Evolutionary conservation across 306 rosid genomes (phyloP).

Genomic region (Acacia confusa): DNA sequence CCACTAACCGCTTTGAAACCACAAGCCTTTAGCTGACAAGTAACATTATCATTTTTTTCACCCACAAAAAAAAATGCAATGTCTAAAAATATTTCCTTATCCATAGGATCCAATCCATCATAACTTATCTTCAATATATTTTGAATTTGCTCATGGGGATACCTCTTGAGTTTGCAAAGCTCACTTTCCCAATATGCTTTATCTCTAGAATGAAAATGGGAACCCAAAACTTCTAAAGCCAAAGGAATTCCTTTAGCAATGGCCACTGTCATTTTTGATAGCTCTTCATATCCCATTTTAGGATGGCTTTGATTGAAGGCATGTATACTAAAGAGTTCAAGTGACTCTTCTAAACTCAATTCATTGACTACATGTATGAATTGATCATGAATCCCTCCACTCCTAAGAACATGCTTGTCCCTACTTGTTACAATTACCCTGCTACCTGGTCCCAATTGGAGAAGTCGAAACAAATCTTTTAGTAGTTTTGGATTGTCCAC

Average conservation of each 20-base stretch:
- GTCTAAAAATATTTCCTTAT: neutral
- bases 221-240: neutral
- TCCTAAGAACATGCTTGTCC: conserved; percentile 9
- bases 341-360: neutral
- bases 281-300: neutral
- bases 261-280: neutral
- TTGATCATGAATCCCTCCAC: neutral
- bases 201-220: neutral
- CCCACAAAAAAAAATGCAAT: neutral
- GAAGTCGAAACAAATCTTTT: neutral
- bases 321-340: neutral
- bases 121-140: neutral
- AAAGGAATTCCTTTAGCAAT: neutral
- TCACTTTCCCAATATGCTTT: neutral
- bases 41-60: too few relatives aligned
- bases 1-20: neutral
- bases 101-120: neutral
- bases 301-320: neutral
- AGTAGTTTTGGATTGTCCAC: neutral
- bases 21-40: too few relatives aligned
- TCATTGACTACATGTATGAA: neutral
- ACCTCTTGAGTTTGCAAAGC: neutral
- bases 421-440: conserved; percentile 24
- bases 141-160: neutral
- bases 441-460: neutral